Percentiles rank a stretch among this genome's conserved stretches.
Conservation (phyloP, 2,329 filamentous ascomycete genomes). For the Coniochaeta sp. region DNA sequence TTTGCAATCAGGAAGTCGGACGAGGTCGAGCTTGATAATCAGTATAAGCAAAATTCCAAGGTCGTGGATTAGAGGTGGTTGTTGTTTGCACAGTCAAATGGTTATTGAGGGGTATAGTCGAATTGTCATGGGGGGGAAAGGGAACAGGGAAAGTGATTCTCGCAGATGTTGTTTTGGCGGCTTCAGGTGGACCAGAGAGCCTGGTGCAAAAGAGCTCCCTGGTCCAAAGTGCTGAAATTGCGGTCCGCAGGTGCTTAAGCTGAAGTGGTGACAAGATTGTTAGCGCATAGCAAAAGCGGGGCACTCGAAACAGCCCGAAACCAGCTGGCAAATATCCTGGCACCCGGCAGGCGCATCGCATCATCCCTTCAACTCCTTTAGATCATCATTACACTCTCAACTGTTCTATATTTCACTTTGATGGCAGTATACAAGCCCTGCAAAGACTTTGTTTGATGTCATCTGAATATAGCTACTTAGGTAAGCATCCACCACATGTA, state of each 20-base stretch:
- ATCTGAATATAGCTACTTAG: too few species aligned
- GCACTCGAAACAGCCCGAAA: not conserved
- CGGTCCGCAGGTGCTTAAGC: not conserved
- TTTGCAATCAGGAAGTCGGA: not conserved
- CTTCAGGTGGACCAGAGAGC: not conserved
- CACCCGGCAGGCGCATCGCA: not conserved
- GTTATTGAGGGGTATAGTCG: not conserved
- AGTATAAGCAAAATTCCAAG: not conserved
- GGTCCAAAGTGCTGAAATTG: not conserved
- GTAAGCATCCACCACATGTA: too few species aligned
- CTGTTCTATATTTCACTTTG: too few species aligned
- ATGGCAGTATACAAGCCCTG: too few species aligned
- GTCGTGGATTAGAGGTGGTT: not conserved
- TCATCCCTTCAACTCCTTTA: not conserved
- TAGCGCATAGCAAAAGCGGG: not conserved
- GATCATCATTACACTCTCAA: not conserved
- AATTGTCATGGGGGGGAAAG: not conserved
- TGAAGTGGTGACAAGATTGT: not conserved
- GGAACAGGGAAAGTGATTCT: not conserved
- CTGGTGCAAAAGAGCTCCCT: not conserved
- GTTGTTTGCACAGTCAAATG: not conserved
- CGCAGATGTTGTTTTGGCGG: not conserved
- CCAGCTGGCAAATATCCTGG: not conserved
- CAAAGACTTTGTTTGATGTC: too few species aligned
- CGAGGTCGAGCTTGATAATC: not conserved